Percentiles rank a stretch among this genome's conserved stretches.
phyloP scores from a whole-genome alignment of 1,284 basidiomycete genomes.

The Volvariella volvacea region DNA sequence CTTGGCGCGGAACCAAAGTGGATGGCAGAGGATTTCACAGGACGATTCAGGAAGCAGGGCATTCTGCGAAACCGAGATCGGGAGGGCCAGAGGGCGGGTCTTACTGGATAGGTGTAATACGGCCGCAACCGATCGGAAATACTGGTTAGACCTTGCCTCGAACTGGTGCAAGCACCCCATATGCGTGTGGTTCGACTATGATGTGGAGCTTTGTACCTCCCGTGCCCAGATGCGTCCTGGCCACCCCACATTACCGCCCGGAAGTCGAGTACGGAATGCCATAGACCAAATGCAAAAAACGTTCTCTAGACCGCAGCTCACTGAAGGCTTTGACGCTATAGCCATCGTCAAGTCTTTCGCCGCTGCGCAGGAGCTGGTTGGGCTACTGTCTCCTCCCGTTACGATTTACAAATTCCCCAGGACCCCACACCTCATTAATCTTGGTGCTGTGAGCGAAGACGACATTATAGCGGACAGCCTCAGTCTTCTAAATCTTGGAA shows the following conservation, averaged over 20 bases:
- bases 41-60: constrained; percentile 47
- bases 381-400: constrained; percentile 35
- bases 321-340: constrained; percentile 48
- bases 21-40: constrained; percentile 44
- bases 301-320: constrained; percentile 35
- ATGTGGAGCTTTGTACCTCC: constrained; percentile 38
- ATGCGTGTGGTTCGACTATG: constrained; percentile 54
- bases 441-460: constrained; percentile 49
- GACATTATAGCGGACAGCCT: constrained; percentile 31
- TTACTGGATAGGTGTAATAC: constrained; percentile 54
- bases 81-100: constrained; percentile 29
- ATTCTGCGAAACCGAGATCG: constrained; percentile 43
- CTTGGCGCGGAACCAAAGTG: constrained; percentile 32
- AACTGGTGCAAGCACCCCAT: constrained; percentile 40
- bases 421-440: constrained; percentile 50
- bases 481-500: not conserved
- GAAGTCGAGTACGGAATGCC: constrained; percentile 45
- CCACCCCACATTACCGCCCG: constrained; percentile 56
- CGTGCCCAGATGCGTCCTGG: constrained; percentile 46
- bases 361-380: constrained; percentile 41
- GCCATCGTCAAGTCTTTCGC: constrained; percentile 40
- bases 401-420: constrained; percentile 53
- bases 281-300: constrained; percentile 44
- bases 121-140: constrained; percentile 34
- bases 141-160: constrained; percentile 43